These are phyloP conservation scores for Macaranga tanarius DNA, from an alignment of 441 rosid genomes.

Conservation along the genomic window DNA sequence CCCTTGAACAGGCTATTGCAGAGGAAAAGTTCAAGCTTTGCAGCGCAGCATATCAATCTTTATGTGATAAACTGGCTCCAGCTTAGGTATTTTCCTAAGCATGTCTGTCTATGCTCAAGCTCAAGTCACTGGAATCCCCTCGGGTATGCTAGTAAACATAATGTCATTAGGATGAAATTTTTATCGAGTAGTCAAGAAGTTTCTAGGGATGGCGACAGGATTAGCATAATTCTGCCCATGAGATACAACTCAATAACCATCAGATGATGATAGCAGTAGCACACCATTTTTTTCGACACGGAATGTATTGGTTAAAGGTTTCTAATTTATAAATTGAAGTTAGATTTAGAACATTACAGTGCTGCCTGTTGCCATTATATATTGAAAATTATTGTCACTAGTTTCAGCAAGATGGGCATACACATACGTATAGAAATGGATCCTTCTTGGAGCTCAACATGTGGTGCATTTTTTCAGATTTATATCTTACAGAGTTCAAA, in stretches of 20 bases:
- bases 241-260: neutral
- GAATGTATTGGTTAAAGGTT: conserved; percentile 4
- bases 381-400: neutral
- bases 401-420: too few species aligned
- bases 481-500: too few species aligned
- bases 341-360: neutral
- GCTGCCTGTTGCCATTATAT: neutral
- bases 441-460: neutral
- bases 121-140: neutral
- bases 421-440: too few species aligned
- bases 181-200: too few species aligned
- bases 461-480: too few species aligned
- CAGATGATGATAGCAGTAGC: neutral
- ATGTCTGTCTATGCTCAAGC: neutral
- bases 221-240: neutral
- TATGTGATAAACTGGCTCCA: conserved; percentile 65
- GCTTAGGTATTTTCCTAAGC: conserved; percentile 28
- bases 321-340: neutral
- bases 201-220: neutral
- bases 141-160: conserved; percentile 3
- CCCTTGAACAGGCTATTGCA: conserved; percentile 60
- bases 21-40: conserved; percentile 95
- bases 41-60: conserved; percentile 81
- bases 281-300: neutral
- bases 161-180: neutral